These are phyloP conservation scores for Aphanomyces cochlioides DNA, from an alignment of 352 stramenopile species.

Conservation along the genomic window DNA sequence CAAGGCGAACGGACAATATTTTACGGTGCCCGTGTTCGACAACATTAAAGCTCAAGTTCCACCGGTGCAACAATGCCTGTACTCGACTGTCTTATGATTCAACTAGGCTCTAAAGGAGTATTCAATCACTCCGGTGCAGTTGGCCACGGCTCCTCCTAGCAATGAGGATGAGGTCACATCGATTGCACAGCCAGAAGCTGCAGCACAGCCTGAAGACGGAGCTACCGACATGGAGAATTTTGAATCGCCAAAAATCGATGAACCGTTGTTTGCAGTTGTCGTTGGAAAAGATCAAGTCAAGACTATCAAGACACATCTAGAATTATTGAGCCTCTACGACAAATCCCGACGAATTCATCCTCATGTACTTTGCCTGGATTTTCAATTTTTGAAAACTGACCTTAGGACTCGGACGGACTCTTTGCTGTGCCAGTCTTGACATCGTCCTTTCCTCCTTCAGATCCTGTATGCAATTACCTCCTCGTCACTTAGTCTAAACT, in stretches of 20 bases:
- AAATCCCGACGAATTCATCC: constrained; percentile 68
- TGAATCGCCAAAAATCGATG: constrained; percentile 66
- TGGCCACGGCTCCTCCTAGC: too few relatives aligned
- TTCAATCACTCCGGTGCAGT: too few relatives aligned
- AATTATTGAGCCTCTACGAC: constrained; percentile 63
- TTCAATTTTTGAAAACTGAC: not conserved
- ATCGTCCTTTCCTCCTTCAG: not conserved
- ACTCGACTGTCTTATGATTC: too few relatives aligned
- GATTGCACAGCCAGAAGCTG: too few relatives aligned
- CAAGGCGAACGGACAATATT: not conserved
- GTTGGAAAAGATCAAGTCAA: constrained; percentile 71
- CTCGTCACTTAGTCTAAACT: not conserved
- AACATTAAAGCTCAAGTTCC: constrained; percentile 33
- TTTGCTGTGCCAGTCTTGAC: constrained; percentile 8
- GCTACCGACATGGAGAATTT: constrained; percentile 44
- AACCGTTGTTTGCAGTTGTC: constrained; percentile 33
- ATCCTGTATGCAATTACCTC: constrained; percentile 10
- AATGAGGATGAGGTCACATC: too few relatives aligned
- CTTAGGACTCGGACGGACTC: not conserved
- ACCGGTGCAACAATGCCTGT: not conserved
- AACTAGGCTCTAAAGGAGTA: too few relatives aligned
- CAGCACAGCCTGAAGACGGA: not conserved
- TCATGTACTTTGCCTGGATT: not conserved
- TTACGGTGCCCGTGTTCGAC: constrained; percentile 58
- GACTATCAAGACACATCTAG: constrained; percentile 64